Base-by-base conservation (phyloP, 352 stramenopile genomes). In the Phytopythium ostracodes region DNA sequence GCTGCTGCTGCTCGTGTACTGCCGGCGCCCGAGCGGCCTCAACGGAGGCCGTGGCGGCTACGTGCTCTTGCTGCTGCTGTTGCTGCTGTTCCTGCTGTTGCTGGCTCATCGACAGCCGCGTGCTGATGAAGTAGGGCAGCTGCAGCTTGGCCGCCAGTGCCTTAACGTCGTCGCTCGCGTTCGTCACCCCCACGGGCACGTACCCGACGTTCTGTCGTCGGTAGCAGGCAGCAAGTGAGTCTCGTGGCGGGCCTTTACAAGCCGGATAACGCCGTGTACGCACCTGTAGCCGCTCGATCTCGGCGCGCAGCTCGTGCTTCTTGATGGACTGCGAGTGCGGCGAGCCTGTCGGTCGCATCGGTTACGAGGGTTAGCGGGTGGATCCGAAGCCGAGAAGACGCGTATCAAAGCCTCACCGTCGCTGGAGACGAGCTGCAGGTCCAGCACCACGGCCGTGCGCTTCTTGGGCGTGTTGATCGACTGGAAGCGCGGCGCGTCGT, bases 81-180 rank as follows among this genome's bases (percentile, higher is more conserved):
- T 66, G 15, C 20, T n/a, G 31, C 36, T 47, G 43, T 27, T 70
- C 60, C 9, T 68, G 38, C 4, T 71, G 60, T 27, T 62, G 31
- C n/a, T 68, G 51, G 18, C 68, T 35, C 15, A 69, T 43, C 31
- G 73, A 69, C 63, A 88, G 63, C 20, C 83, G 80, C 29, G 81
- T 92, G 59, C 79, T 81, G 68, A 94, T 94, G 42, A 94, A 84
- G 53, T 76, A 91, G 10, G 85, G 81, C 33, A 94, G 63, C 43
- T 87, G 77, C 25, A 92, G 73, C 47, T 70, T 71, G 4, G 74
- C 71, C 3, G 83, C 82, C 59, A 79, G 55, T 54, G 84, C 73
- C 70, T 94, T 94, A 59, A 94, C 75, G 64, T 94, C 85, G 67
- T 94, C 83, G 55, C 86, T 93, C 46, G 86, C 86, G 60, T 95